These are phyloP conservation scores for Globisporangium abappressorium DNA, from an alignment of 352 stramenopile species.

Conservation along the genomic window DNA sequence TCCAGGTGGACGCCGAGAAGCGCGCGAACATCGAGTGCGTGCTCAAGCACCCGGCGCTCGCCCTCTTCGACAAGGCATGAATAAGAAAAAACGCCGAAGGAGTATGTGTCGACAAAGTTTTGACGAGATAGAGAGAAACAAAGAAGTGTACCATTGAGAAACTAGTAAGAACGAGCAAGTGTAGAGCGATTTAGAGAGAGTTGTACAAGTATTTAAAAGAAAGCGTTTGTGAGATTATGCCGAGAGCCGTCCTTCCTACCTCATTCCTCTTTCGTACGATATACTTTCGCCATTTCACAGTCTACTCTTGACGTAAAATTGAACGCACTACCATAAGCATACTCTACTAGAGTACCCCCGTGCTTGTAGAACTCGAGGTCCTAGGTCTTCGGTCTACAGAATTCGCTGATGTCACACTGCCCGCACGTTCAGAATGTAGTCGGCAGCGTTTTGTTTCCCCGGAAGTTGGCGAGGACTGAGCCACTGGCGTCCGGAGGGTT, in stretches of 20 bases:
- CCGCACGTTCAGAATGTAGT: constrained; percentile 4
- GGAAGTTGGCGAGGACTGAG: neutral
- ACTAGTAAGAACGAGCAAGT: neutral
- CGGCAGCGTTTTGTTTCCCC: neutral
- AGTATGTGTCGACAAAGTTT: no score
- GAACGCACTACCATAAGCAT: no score
- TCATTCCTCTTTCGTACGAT: no score
- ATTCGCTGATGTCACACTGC: neutral
- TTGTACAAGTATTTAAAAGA: neutral
- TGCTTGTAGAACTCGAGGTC: neutral
- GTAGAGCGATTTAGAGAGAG: neutral
- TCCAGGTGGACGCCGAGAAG: constrained; percentile 42
- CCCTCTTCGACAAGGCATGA: constrained; percentile 5
- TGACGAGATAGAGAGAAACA: neutral
- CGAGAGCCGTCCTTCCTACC: neutral
- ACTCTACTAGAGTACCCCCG: no score
- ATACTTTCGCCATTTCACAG: no score
- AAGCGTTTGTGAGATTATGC: neutral
- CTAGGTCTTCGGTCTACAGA: no score
- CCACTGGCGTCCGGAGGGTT: neutral
- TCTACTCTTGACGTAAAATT: no score
- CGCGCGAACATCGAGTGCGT: constrained; percentile 37
- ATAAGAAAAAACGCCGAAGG: no score
- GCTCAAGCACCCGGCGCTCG: constrained; percentile 24
- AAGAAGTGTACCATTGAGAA: neutral